Base-by-base conservation (phyloP, 768 basidiomycete species). In the Auriscalpium vulgare region DNA sequence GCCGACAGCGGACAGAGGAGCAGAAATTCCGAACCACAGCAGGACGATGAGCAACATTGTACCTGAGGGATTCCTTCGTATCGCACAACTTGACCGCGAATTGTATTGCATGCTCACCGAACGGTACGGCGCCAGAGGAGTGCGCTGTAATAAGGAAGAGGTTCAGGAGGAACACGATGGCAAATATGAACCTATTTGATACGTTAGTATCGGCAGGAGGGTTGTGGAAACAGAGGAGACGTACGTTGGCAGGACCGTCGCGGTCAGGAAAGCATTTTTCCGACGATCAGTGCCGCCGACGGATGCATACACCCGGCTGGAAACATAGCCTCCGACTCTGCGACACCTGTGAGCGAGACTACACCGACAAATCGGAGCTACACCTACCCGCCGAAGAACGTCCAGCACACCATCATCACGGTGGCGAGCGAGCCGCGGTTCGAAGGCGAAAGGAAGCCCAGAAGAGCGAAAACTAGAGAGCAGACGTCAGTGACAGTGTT, bases 111-210 rank as follows among this genome's bases (percentile, higher is more conserved):
- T 44, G 68, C 74, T 54, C 62, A 84, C 95, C 91, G 68, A 97
- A 95, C 4, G 95, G 95, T 45, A 99, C 92, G 10, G 95, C 95
- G 9, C 95, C 95, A 6, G 95, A 95, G 2, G 94, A 94, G 4
- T 84, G 84, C 14, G 89, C 87, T 2, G 79, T 73, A 55, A 97
- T 74, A 21, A 98, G 82, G 77, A 95, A 91, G 35, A 97, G 76
- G 66, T 98, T 91, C 56, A 98, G 79, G n/a, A 95, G 68, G 73
- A 94, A 95, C 50, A 97, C 85, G 55, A 92, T 66, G 19, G 80
- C 71, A 68, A 97, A 98, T 47, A 97, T 83, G 60, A 88, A 64
- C 10, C 91, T 95, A 66, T 21, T 1, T 2, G 56, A 17, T 43
- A 52, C 9, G 4, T 17, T 37, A 44, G 35, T 8, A 40, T 47